Evolutionary conservation across 139 green algal genomes (phyloP), one percentile per base, ranked within the genome.

Genomic region (Diplosphaera chodatii): DNA sequence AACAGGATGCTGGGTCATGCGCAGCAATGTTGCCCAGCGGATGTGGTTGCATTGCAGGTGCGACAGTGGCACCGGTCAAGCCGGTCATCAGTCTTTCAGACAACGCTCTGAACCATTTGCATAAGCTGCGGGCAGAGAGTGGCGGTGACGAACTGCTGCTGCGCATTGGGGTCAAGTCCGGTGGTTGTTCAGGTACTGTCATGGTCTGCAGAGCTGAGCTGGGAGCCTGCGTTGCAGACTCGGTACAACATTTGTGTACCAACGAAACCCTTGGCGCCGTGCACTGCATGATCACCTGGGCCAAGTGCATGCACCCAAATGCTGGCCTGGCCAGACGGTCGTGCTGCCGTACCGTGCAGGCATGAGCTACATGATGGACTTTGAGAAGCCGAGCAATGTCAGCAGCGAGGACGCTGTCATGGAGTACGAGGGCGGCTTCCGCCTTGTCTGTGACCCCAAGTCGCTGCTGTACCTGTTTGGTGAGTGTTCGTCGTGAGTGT

Each of bases 381-480:
- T 98, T 78, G 90, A 93, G 56, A 62, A 88, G 4, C 40, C 74
- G 10, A 75, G 70, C 16, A 92, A 93, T 32, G 67, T 97, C 23
- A 73, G 70, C 33, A 41, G n/a, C 5, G 83, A 86, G 30, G 82
- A 91, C 66, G 63, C 75, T 1, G 75, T 89, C 1, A 85, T 91
- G 37, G 70, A 86, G 23, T 85, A 89, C 68, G 77, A 84, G 4
- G 83, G 74, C 4, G 85, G 84, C 27, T 81, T 84, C 31, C 68
- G 66, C 34, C 74, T 95, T 29, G 89, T 95, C 15, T 90, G 86
- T 59, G 91, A 98, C 78, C 80, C 90, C 65, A 98, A 98, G 75
- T 86, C 69, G 1, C 79, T 98, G 66, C 83, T 98, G 25, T 98
- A 97, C 64, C 79, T 98, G 18, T 98, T 97, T 78, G 93, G 93